Conservation (phyloP, 1,284 basidiomycete species). For the Grifola frondosa region DNA sequence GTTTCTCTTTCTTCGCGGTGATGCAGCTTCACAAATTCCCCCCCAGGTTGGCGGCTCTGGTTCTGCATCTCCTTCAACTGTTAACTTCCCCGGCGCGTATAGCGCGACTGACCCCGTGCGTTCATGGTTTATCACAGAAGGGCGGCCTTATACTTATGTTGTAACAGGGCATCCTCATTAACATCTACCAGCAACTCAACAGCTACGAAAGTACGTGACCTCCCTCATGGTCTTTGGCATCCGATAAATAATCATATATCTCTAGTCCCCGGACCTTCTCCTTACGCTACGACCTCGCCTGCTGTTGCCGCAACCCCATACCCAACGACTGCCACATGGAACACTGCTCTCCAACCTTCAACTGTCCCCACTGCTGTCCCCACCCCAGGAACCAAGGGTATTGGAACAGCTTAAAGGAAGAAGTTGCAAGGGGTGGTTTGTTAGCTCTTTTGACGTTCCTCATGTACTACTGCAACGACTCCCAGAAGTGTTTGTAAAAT, state of each 20-base stretch:
- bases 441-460: no score
- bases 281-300: conserved; percentile 30
- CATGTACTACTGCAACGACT: no score
- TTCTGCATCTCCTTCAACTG: conserved; percentile 41
- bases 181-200: conserved; percentile 39
- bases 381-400: conserved; percentile 11
- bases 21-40: background rate
- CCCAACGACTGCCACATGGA: conserved; percentile 35
- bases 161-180: conserved; percentile 35
- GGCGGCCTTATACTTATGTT: background rate
- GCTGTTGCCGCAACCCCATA: conserved; percentile 31
- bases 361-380: conserved; percentile 31
- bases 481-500: no score
- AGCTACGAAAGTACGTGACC: conserved; percentile 35
- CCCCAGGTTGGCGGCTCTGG: conserved; percentile 35
- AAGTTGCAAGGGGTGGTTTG: no score
- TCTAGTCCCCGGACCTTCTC: conserved; percentile 45
- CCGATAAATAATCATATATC: background rate
- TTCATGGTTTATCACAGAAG: background rate
- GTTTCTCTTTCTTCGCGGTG: background rate
- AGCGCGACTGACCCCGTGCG: conserved; percentile 41
- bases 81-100: conserved; percentile 49
- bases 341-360: conserved; percentile 33
- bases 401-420: conserved; percentile 16
- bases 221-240: background rate